A percentile compares a stretch with the other conserved stretches of the same genome.
Evolutionary conservation across 139 green algal genomes (phyloP).

Genomic region (Nannochloris sp.): DNA sequence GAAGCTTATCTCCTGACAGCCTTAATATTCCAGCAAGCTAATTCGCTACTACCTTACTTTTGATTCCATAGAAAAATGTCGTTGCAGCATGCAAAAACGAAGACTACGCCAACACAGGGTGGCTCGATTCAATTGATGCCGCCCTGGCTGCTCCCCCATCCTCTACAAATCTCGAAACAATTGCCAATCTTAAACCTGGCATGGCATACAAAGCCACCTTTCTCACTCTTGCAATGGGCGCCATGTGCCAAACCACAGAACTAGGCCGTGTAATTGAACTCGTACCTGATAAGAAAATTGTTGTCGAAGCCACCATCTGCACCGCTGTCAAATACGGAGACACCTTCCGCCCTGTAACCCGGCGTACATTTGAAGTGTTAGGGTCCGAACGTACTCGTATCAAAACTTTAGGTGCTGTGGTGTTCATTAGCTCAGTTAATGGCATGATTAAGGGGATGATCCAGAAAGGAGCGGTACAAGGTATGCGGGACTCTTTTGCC

Average conservation of each 20-base stretch:
- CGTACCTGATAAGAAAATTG: constrained; percentile 8
- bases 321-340: constrained; percentile 46
- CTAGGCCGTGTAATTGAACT: constrained; percentile 15
- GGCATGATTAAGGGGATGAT: constrained; percentile 32
- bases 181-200: constrained; percentile 2
- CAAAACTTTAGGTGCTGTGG: constrained; percentile 6
- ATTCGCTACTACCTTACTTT: not conserved
- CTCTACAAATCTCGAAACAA: not conserved
- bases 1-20: too few species aligned
- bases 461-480: constrained; percentile 21
- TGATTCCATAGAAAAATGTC: constrained; percentile 11
- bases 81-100: constrained; percentile 29
- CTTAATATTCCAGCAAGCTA: not conserved
- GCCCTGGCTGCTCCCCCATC: not conserved
- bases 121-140: constrained; percentile 8
- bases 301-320: constrained; percentile 24
- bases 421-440: constrained; percentile 33
- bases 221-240: constrained; percentile 32
- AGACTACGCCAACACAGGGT: constrained; percentile 25
- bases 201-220: constrained; percentile 22
- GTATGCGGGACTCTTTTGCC: constrained; percentile 11
- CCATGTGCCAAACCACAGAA: constrained; percentile 38
- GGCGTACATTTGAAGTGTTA: not conserved
- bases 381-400: not conserved
- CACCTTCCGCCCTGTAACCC: constrained; percentile 25